Conservation (phyloP, 2,329 filamentous ascomycete species). For the Botryotinia globosa region DNA sequence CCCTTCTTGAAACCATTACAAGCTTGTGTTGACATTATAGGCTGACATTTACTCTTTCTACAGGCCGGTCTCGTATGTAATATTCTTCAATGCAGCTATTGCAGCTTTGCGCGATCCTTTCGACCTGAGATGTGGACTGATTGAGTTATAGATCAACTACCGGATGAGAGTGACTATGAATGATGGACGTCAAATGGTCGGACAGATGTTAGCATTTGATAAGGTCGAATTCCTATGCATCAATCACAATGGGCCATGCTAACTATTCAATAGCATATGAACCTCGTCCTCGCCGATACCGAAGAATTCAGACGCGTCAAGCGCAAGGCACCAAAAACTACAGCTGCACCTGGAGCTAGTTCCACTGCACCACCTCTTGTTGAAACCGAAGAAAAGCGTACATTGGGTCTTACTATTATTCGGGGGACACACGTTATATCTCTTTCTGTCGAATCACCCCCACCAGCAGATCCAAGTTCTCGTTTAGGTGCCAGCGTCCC, state of each 20-base stretch:
- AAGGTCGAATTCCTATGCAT: conserved; percentile 58
- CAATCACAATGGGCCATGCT: background rate
- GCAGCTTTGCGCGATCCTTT: conserved; percentile 37
- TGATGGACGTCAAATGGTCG: conserved; percentile 93
- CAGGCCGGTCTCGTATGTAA: conserved; percentile 70
- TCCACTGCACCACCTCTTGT: conserved; percentile 64
- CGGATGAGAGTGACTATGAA: conserved; percentile 96
- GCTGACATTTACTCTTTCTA: conserved; percentile 56
- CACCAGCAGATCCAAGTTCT: conserved; percentile 87
- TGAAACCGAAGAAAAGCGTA: conserved; percentile 94
- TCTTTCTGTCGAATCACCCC: conserved; percentile 90
- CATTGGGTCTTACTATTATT: conserved; percentile 90
- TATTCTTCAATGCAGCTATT: conserved; percentile 29
- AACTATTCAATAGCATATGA: conserved; percentile 75
- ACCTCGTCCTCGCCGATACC: conserved; percentile 95
- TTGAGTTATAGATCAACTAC: conserved; percentile 80
- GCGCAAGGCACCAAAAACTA: conserved; percentile 73
- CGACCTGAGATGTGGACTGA: conserved; percentile 26
- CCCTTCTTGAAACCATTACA: conserved; percentile 40
- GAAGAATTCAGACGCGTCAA: conserved; percentile 95
- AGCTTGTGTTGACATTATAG: conserved; percentile 52
- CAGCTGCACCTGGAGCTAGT: conserved; percentile 52
- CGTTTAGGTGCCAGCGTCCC: conserved; percentile 76
- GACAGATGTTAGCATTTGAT: conserved; percentile 97
- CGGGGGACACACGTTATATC: conserved; percentile 94